phyloP scores from a whole-genome alignment of 495 filamentous ascomycete species.

The Penicillium diatomitis region DNA sequence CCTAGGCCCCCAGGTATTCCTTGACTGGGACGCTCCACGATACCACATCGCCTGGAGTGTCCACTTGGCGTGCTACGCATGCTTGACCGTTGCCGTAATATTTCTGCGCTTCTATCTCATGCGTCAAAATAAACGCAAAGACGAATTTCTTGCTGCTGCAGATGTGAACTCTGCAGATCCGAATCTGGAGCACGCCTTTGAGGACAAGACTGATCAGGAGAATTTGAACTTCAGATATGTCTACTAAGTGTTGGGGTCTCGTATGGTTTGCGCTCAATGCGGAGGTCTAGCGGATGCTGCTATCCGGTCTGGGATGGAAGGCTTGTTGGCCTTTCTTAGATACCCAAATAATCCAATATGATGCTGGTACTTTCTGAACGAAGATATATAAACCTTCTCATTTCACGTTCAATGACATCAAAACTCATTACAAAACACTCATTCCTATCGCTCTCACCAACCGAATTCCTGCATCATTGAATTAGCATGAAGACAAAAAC shows the following conservation, averaged over 20 bases:
- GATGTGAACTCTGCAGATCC: conserved; percentile 20
- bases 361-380: no score
- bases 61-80: conserved; percentile 32
- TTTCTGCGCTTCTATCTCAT: conserved; percentile 31
- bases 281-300: no score
- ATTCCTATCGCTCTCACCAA: neutral
- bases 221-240: conserved; percentile 41
- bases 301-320: no score
- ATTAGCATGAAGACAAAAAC: neutral
- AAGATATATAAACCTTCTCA: no score
- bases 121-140: conserved; percentile 33
- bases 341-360: no score
- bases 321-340: no score
- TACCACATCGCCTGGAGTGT: conserved; percentile 38
- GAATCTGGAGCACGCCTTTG: conserved; percentile 32
- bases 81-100: conserved; percentile 26
- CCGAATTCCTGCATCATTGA: neutral
- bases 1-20: conserved; percentile 39
- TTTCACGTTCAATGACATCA: no score
- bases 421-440: no score
- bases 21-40: conserved; percentile 25
- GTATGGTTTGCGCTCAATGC: neutral
- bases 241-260: conserved; percentile 17
- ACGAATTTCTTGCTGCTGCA: conserved; percentile 20
- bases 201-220: conserved; percentile 40